Evolutionary conservation across 345 rosid species (phyloP).

Genomic region (Gossypium sturtianum): DNA sequence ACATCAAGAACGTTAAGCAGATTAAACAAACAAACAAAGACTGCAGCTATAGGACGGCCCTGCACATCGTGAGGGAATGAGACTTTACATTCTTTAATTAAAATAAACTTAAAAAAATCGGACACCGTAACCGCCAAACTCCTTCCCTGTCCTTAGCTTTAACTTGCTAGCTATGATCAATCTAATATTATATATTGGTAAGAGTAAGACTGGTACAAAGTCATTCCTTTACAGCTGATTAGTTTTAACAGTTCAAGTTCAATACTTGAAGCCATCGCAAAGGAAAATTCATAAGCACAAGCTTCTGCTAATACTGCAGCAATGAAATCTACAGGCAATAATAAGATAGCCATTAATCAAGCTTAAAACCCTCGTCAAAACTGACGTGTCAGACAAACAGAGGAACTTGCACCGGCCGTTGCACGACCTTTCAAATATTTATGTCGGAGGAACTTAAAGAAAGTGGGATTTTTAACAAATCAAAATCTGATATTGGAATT

Average conservation of each 20-base stretch:
- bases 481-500: slow-evolving; percentile 21
- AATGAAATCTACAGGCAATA: no score
- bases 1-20: slow-evolving; percentile 10
- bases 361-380: no score
- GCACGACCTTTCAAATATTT: slow-evolving; percentile 29
- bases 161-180: slow-evolving; percentile 4
- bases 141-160: slow-evolving; percentile 36
- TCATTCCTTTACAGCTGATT: not conserved
- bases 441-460: not conserved
- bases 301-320: no score
- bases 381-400: no score
- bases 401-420: slow-evolving; percentile 28
- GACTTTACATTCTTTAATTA: slow-evolving; percentile 11
- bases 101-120: slow-evolving; percentile 6
- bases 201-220: not conserved
- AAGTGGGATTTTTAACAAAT: not conserved
- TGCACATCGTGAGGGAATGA: slow-evolving; percentile 43
- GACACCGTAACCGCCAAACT: slow-evolving; percentile 37
- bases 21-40: slow-evolving; percentile 7
- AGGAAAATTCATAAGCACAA: not conserved
- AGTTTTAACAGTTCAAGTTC: not conserved
- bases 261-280: not conserved
- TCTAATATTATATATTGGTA: slow-evolving; percentile 4
- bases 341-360: no score
- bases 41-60: slow-evolving; percentile 27